A percentile compares a stretch with the other conserved stretches of the same genome.
phyloP scores from a whole-genome alignment of 352 stramenopile genomes.

The Globisporangium alternatum region DNA sequence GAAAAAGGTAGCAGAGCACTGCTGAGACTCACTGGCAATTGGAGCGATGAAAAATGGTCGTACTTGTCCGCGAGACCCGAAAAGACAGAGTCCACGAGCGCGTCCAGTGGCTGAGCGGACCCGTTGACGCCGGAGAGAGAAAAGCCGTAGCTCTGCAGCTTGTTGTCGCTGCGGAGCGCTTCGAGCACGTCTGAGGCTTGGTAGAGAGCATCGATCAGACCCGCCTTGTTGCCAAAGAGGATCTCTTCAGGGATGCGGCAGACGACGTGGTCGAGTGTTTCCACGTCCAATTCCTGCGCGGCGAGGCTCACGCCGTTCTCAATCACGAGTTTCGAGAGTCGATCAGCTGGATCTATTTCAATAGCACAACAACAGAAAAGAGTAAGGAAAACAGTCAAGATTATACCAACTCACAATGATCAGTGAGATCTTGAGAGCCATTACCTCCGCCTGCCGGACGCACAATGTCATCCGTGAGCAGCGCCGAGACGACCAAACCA shows the following conservation, averaged over 20 bases:
- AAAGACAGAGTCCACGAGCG: slow-evolving; percentile 45
- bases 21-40: slow-evolving; percentile 49
- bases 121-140: slow-evolving; percentile 23
- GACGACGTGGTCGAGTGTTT: slow-evolving; percentile 63
- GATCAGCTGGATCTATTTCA: slow-evolving; percentile 27
- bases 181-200: slow-evolving; percentile 38
- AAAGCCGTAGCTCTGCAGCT: slow-evolving; percentile 71
- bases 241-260: slow-evolving; percentile 62
- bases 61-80: slow-evolving; percentile 37
- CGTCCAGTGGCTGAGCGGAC: slow-evolving; percentile 27
- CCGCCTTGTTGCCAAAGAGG: slow-evolving; percentile 8
- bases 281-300: slow-evolving; percentile 46
- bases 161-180: slow-evolving; percentile 31
- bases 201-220: slow-evolving; percentile 33
- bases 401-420: background rate
- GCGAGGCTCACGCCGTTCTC: slow-evolving; percentile 47
- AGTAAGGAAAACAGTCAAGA: no score
- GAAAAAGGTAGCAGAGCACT: slow-evolving; percentile 35
- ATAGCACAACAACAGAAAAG: background rate
- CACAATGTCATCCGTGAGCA: slow-evolving; percentile 55
- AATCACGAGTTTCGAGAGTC: slow-evolving; percentile 40
- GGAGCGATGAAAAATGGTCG: slow-evolving; percentile 57
- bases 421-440: background rate
- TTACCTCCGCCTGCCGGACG: slow-evolving; percentile 25
- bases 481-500: slow-evolving; percentile 51